Evolutionary conservation across 2,329 filamentous ascomycete species (phyloP).

Genomic region (Aureobasidium namibiae): DNA sequence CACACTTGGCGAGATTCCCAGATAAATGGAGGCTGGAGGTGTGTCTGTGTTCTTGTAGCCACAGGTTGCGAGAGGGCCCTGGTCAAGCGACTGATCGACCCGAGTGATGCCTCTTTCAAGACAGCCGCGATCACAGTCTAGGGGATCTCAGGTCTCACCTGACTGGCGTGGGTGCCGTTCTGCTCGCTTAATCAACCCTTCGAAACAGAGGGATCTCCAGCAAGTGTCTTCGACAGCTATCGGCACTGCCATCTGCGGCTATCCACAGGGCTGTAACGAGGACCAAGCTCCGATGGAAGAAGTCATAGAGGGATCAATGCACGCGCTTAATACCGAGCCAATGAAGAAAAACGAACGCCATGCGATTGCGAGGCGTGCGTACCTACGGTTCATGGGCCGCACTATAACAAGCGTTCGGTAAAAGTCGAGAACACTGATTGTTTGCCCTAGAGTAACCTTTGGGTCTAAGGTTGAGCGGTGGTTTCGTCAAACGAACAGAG

Average conservation of each 20-base stretch:
- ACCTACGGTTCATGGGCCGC: not conserved
- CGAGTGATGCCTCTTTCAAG: not conserved
- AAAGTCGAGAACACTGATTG: not conserved
- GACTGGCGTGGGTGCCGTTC: not conserved
- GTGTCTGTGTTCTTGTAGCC: not conserved
- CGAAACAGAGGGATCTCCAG: not conserved
- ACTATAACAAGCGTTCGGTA: not conserved
- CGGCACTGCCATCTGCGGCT: not conserved
- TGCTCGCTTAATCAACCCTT: not conserved
- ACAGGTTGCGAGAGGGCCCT: not conserved
- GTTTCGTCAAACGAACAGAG: slow-evolving; percentile 9
- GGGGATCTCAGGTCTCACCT: not conserved
- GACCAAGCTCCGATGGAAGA: not conserved
- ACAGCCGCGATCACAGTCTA: not conserved
- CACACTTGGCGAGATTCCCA: not conserved
- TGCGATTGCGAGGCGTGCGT: not conserved
- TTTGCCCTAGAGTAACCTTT: not conserved
- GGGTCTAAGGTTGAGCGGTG: not conserved
- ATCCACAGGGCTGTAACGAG: not conserved
- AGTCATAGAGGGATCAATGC: not conserved
- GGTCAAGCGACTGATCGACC: not conserved
- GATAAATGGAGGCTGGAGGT: not conserved
- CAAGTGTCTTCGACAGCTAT: not conserved
- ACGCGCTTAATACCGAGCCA: not conserved
- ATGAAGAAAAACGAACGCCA: not conserved